Percentiles rank a stretch among this genome's conserved stretches.
These are phyloP conservation scores for Boletus rubroflammeus DNA, from an alignment of 768 basidiomycete species.

Conservation along the genomic window DNA sequence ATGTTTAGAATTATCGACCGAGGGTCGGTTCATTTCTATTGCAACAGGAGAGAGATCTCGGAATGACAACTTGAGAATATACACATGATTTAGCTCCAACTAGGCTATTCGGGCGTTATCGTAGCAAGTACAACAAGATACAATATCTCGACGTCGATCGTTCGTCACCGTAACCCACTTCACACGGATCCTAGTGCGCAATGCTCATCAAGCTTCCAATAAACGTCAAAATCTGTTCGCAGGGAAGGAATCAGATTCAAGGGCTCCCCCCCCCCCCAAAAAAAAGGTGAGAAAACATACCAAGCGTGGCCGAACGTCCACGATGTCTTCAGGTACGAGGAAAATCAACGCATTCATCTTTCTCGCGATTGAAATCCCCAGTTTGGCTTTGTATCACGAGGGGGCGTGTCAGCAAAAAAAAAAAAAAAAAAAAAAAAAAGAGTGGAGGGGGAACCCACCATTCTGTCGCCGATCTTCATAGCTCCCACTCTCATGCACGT, in stretches of 20 bases:
- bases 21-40: neutral
- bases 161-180: neutral
- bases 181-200: conserved; percentile 27
- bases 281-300: too few relatives aligned
- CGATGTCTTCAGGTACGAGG: conserved; percentile 95
- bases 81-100: neutral
- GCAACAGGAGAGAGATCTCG: neutral
- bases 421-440: too few relatives aligned
- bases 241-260: neutral
- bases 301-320: conserved; percentile 87
- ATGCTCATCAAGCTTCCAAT: conserved; percentile 90
- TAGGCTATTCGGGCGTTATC: neutral
- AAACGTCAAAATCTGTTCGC: conserved; percentile 82
- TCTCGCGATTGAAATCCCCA: conserved; percentile 97
- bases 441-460: too few relatives aligned
- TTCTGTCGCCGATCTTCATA: conserved; percentile 93
- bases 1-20: neutral
- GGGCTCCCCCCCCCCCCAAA: too few relatives aligned
- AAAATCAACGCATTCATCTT: conserved; percentile 97
- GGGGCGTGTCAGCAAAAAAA: neutral
- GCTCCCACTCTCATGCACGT: conserved; percentile 54
- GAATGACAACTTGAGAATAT: neutral
- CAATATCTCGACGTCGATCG: neutral
- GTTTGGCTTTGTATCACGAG: conserved; percentile 76
- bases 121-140: neutral